Percentiles rank a stretch among this genome's conserved stretches.
Conservation (phyloP, 2,329 filamentous ascomycete genomes). For the Emmonsia crescens region DNA sequence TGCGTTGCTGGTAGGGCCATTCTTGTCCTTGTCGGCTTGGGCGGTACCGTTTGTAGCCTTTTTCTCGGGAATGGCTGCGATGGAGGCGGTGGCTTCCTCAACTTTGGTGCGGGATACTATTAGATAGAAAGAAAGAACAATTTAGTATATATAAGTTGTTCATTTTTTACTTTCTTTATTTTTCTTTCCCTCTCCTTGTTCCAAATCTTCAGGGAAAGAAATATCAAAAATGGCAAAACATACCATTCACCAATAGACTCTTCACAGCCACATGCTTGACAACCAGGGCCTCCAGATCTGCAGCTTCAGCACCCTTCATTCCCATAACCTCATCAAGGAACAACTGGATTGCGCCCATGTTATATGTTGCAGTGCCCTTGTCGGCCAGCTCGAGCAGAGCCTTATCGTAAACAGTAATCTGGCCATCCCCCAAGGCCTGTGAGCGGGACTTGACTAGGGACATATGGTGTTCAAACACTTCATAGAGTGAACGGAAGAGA, state of each 20-base stretch:
- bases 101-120: neutral
- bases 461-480: slow-evolving; percentile 26
- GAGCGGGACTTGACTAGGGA: slow-evolving; percentile 27
- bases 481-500: slow-evolving; percentile 19
- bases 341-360: slow-evolving; percentile 26
- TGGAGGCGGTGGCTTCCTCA: neutral
- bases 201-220: neutral
- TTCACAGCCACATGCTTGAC: slow-evolving; percentile 20
- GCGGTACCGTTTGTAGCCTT: neutral
- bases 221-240: neutral
- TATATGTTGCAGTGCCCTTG: slow-evolving; percentile 21
- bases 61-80: neutral
- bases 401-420: slow-evolving; percentile 33
- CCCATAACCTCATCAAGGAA: slow-evolving; percentile 32
- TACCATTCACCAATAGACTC: slow-evolving; percentile 18
- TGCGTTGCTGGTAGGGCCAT: neutral
- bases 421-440: slow-evolving; percentile 23
- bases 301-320: slow-evolving; percentile 13
- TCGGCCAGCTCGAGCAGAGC: slow-evolving; percentile 27
- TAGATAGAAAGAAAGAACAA: neutral
- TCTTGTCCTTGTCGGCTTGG: neutral
- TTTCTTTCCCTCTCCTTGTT: neutral
- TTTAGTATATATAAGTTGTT: neutral
- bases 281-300: slow-evolving; percentile 18
- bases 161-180: neutral